Base-by-base conservation (phyloP, 192 early-diverging fungal genomes). In the Coemansia reversa region DNA sequence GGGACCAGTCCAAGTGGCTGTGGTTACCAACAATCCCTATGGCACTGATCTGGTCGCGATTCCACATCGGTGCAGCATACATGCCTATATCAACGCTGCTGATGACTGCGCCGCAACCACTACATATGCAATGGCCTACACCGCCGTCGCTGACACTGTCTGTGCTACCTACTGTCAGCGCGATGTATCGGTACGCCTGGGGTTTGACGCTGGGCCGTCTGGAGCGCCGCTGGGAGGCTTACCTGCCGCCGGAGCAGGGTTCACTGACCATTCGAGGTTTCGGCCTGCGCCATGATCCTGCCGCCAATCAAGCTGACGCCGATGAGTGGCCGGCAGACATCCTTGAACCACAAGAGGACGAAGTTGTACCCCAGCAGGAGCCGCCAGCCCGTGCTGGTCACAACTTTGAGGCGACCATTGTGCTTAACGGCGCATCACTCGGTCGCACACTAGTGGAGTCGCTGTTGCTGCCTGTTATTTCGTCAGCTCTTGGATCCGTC, bases 1-100 rank as follows among this genome's bases (percentile, higher is more conserved):
- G 87, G 88, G 75, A 84, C 33, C 88, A 86, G 76, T 66, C 84
- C 16, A 84, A 83, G 28, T 90, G 86, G 87, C 65, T 89, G 45
- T 79, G 81, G 53, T 55, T 85, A 70, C 75, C 73, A 55, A 81
- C 85, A 23, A 84, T 88, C 22, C 89, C 89, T 8, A 72, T 86
- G 35, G 70, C 87, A 22, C 83, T 91, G 9, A 72, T 89, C 4
- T 81, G 76, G 60, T 87, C 89, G 8, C 76, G 87, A 60, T 82
- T 85, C 56, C 85, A 82, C 30, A 57, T 83, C 19, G 76, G 79
- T 3, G 84, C 86, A 23, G 81, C 79, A 12, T 79, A 87, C 47
- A 81, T 91, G 83, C 88, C 88, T 20, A 72, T 89, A 27, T 82
- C 85, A 27, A 84, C 86, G 50, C 63, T 88, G 18, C 69, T 88